Conservation (phyloP, 2,329 filamentous ascomycete genomes). For the Colletotrichum caudatum region DNA sequence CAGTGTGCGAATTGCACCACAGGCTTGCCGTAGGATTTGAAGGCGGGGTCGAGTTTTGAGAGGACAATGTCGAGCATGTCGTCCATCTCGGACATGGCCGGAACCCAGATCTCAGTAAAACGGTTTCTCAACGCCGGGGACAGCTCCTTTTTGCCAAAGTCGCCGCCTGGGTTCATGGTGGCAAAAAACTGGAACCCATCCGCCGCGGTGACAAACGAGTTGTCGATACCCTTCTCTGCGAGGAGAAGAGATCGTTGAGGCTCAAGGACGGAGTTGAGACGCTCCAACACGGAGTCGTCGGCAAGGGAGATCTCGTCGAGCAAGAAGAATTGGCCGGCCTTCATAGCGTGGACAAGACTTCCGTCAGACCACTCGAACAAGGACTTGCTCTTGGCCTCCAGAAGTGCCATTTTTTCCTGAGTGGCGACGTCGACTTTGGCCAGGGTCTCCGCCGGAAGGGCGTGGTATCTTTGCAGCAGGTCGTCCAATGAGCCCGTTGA, state of each 20-base stretch:
- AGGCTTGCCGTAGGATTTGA: conserved; percentile 69
- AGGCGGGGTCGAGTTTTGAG: conserved; percentile 73
- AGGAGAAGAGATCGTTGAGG: conserved; percentile 86
- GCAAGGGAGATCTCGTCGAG: conserved; percentile 98
- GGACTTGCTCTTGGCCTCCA: conserved; percentile 77
- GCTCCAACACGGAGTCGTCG: conserved; percentile 95
- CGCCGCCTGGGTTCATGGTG: conserved; percentile 98
- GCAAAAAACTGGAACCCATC: conserved; percentile 95
- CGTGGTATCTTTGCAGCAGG: conserved; percentile 70
- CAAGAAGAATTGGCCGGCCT: conserved; percentile 87
- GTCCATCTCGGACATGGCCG: conserved; percentile 83
- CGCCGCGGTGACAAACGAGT: conserved; percentile 81
- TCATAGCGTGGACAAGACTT: conserved; percentile 94
- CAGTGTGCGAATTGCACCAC: conserved; percentile 92
- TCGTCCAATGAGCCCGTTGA: conserved; percentile 61
- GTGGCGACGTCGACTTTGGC: conserved; percentile 62
- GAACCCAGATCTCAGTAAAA: conserved; percentile 99
- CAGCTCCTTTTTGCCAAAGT: conserved; percentile 97
- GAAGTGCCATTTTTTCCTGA: conserved; percentile 59
- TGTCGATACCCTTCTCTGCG: conserved; percentile 90
- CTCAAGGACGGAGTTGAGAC: conserved; percentile 96
- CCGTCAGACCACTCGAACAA: conserved; percentile 98
- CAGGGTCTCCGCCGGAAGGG: conserved; percentile 58
- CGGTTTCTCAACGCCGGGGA: conserved; percentile 95
- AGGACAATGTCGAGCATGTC: conserved; percentile 90